Evolutionary conservation across 2,329 filamentous ascomycete species (phyloP), one percentile per base, ranked within the genome.

Genomic region (Claviceps sp.): DNA sequence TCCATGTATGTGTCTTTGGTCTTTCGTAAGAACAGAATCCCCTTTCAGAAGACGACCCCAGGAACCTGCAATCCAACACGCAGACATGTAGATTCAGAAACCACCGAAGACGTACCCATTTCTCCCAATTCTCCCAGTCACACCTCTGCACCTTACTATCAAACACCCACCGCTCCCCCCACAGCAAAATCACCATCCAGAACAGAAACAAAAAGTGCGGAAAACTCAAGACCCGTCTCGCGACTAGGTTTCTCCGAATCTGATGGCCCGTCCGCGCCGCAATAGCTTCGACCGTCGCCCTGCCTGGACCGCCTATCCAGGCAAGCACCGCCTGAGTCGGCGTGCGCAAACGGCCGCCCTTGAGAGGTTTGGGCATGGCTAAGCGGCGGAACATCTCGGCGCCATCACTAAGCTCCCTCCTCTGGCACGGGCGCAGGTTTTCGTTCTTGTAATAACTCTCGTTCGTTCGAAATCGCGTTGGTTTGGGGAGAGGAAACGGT

Each of bases 91-190:
- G 30, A 34, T 24, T 9, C 4, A 22, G 13, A 5, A 42, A 14
- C 9, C 40, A 18, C 18, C 13, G 22, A 34, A 11, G n/a, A 13
- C 79, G 63, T 74, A 95, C 89, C 90, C 93, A 98, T 67, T 80
- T 77, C 72, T 98, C 93, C 93, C 93, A 98, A 42, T 78, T 78
- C 38, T 79, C 75, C 93, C 93, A 98, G 51, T 78, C 71, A 67
- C 93, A 98, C 49, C 72, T 75, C 52, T 78, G 72, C 16, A 95
- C 79, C 54, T 78, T 82, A 56, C 78, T 79, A 50, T 77, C 74
- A 66, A 94, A 97, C 38, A 84, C 77, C 67, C 79, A 85, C 54
- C 86, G 76, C 71, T 98, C 93, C 1, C 91, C 89, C 81, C 87
- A 93, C 57, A 93, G 79, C 56, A 98, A 62, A 20, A 86, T 75